Percentiles rank a stretch among this genome's conserved stretches.
Evolutionary conservation across 441 rosid genomes (phyloP).

Genomic region (Adansonia grandidieri): DNA sequence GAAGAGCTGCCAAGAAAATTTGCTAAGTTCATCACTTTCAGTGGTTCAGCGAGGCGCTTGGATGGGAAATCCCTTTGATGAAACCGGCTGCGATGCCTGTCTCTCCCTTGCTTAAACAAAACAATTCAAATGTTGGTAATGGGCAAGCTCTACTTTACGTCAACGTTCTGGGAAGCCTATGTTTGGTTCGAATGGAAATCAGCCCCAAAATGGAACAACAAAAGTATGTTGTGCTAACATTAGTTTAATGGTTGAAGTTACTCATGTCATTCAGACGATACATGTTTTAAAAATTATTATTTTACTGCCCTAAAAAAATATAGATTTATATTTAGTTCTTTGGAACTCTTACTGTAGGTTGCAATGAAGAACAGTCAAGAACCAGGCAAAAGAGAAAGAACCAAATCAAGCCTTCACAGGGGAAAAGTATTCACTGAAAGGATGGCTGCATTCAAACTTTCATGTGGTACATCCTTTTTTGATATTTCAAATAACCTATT

Average conservation of each 20-base stretch:
- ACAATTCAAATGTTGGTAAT: constrained; percentile 30
- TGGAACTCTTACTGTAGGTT: constrained; percentile 33
- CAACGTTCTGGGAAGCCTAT: constrained; percentile 52
- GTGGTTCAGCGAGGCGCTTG: constrained; percentile 59
- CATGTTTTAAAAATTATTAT: not conserved
- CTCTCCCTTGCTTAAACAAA: constrained; percentile 29
- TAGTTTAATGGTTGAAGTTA: not conserved
- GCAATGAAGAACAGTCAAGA: constrained; percentile 39
- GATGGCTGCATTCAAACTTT: constrained; percentile 24
- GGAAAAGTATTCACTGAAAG: constrained; percentile 58
- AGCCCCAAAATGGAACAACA: constrained; percentile 30
- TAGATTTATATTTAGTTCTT: not conserved
- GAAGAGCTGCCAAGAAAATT: constrained; percentile 50
- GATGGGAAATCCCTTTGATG: constrained; percentile 49
- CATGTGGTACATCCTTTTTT: not conserved
- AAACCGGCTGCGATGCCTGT: constrained; percentile 30
- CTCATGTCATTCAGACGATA: not conserved
- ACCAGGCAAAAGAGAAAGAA: constrained; percentile 38
- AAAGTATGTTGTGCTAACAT: constrained; percentile 38
- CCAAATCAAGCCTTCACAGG: constrained; percentile 58
- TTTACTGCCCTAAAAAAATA: not conserved
- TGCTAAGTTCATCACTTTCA: constrained; percentile 55
- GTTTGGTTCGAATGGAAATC: constrained; percentile 53
- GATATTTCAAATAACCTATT: constrained; percentile 2
- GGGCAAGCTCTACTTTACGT: constrained; percentile 32